Evolutionary conservation across 306 rosid genomes (phyloP).

Genomic region (Cotoneaster glaucophyllus): DNA sequence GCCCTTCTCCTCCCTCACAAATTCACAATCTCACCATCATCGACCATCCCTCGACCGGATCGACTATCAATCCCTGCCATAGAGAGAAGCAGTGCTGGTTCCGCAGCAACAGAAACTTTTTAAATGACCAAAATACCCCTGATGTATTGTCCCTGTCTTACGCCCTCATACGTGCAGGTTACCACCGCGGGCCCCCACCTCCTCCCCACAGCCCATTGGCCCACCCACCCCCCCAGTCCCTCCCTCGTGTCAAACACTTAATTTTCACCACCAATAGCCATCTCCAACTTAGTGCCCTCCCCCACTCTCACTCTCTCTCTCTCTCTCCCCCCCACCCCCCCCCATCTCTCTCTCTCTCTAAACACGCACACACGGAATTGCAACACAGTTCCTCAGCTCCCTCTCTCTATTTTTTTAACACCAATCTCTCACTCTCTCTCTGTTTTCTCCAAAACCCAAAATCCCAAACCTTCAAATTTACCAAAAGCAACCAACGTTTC

Average conservation of each 20-base stretch:
- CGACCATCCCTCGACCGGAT: background rate
- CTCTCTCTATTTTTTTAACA: background rate
- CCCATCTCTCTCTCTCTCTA: background rate
- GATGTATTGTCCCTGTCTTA: constrained; percentile 43
- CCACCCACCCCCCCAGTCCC: background rate
- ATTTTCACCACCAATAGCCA: constrained; percentile 11
- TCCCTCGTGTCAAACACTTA: constrained; percentile 23
- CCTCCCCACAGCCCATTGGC: background rate
- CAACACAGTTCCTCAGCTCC: background rate
- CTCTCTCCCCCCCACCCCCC: background rate
- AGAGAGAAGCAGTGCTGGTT: constrained; percentile 1
- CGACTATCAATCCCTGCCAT: background rate
- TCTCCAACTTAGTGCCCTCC: constrained; percentile 5
- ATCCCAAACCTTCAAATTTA: background rate
- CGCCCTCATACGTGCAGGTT: constrained; percentile 35
- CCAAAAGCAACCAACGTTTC: background rate
- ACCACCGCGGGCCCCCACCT: constrained; percentile 17
- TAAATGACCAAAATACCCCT: constrained; percentile 29
- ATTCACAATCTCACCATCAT: background rate
- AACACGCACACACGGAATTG: background rate
- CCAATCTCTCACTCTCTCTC: background rate
- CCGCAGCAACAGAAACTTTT: background rate
- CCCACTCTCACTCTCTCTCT: background rate
- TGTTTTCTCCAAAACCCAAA: background rate
- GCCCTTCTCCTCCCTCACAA: background rate